Evolutionary conservation across 1,139 yeast genomes (phyloP), one percentile per base, ranked within the genome.

Genomic region (Kurtzmaniella quercitrusa): DNA sequence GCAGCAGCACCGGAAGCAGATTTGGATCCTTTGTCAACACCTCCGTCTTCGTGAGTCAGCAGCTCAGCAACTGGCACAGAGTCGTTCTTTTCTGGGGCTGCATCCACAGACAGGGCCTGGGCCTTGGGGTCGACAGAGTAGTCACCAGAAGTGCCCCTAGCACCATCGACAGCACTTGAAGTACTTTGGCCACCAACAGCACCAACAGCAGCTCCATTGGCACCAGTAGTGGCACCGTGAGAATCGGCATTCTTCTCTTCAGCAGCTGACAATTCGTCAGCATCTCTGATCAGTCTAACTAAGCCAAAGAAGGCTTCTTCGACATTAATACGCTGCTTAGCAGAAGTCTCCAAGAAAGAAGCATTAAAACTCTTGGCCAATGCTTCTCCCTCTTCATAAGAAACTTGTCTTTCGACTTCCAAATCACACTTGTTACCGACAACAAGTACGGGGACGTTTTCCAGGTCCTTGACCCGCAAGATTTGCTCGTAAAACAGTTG

Each of bases 321-420:
- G 42, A 94, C 98, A 56, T 93, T 91, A 60, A 88, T 81, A 52
- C 95, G 81, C 60, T 85, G 91, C 69, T 93, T 89, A 28, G 98
- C 98, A 43, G 93, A 82, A 2, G 98, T 88, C 65, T 93, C 98
- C 56, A 89, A 74, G 59, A 91, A 94, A 36, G 87, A 85, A 50
- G 95, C 86, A 51, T 79, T 74, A 65, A 80, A 85, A 47, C 78
- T 76, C 54, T 78, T 80, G 37, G 96, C 94, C 60, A 91, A 78
- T 39, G 76, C 78, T 50, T 79, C 74, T 37, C 96, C 97, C 58
- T 88, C 95, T 52, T 85, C 93, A 50, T 79, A 84, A 42, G 88
- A 71, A 9, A 89, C 86, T 55, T 82, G 86, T 59, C 98, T 77
- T 59, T 88, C 96, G 44, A 79, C 81, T 52, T 72, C 78, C 55